Conservation (phyloP, 179 eudicot species). For the Heliamphora pulchella region DNA sequence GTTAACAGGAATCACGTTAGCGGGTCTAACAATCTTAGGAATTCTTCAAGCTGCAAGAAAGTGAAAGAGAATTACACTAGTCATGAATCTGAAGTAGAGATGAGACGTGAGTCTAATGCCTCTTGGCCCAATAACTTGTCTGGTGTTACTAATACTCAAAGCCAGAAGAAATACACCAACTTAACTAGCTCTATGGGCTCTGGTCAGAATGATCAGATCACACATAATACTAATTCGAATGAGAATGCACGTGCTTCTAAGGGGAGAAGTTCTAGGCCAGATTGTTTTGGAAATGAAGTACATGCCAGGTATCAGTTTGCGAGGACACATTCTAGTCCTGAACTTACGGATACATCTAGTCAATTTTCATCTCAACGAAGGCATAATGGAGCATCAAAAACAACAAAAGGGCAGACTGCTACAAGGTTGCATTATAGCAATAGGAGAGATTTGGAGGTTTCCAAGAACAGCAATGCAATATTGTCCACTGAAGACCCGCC, state of each 20-base stretch:
- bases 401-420: slow-evolving; percentile 34
- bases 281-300: slow-evolving; percentile 32
- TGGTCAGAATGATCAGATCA: slow-evolving; percentile 22
- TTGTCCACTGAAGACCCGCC: slow-evolving; percentile 38
- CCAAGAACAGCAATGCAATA: slow-evolving; percentile 23
- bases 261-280: slow-evolving; percentile 33
- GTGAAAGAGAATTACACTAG: slow-evolving; percentile 24
- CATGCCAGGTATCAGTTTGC: slow-evolving; percentile 62
- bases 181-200: slow-evolving; percentile 23
- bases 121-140: slow-evolving; percentile 29
- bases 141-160: slow-evolving; percentile 27
- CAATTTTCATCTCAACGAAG: slow-evolving; percentile 39
- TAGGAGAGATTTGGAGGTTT: slow-evolving; percentile 35
- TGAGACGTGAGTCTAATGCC: slow-evolving; percentile 17
- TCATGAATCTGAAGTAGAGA: slow-evolving; percentile 25
- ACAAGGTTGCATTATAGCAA: slow-evolving; percentile 31
- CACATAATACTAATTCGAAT: slow-evolving; percentile 23
- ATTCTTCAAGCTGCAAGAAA: slow-evolving; percentile 24
- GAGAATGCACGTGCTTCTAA: slow-evolving; percentile 22
- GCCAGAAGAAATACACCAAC: slow-evolving; percentile 31
- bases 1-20: slow-evolving; percentile 15
- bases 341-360: slow-evolving; percentile 52
- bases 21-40: slow-evolving; percentile 16
- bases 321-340: slow-evolving; percentile 84
- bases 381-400: slow-evolving; percentile 35